Base-by-base conservation (phyloP, 2,329 filamentous ascomycete genomes). In the Botrytis porri region DNA sequence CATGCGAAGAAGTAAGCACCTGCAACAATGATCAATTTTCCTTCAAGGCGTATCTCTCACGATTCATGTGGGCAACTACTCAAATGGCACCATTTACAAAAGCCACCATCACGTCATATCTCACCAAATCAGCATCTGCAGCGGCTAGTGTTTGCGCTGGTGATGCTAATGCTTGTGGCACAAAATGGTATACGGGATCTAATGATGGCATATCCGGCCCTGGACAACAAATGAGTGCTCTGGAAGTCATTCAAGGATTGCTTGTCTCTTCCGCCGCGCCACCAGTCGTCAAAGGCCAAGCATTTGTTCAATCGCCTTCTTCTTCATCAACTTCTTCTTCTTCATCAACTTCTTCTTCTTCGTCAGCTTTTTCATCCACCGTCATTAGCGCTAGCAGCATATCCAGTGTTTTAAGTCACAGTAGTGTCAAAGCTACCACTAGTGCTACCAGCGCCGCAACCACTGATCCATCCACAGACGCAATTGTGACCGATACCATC, bases 11-110 rank as follows among this genome's bases (percentile, higher is more conserved):
- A 6, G 81, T 83, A 73, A 82, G 82, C 70, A 84, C 79, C 0
- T 93, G 91, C 81, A 87, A 88, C 79, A 84, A 82, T 67, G 90
- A 92, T 81, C 89, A 90, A 85, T 86, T 85, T 77, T 88, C 88
- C 14, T 92, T 90, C 86, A 93, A 93, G 82, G 90, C 86, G 61
- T 91, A 90, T 79, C 84, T 92, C 43, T 84, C 89, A 39, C 88
- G 89, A 71, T 91, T 89, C 83, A 87, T 91, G 83, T 90, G 86
- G 82, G 84, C 86, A 63, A 85, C 88, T 5, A 84, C 87, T 48
- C 80, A 85, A 69, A 84, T 90, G 82, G 84, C 89, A 73, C 88
- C 90, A 16, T 85, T 85, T 32, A 86, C 90, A 32, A 81, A 82
- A 4, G 71, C 81, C 5, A 81, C 83, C 7, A 84, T 92, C 64